A percentile compares a stretch with the other conserved stretches of the same genome.
phyloP scores from a whole-genome alignment of 768 basidiomycete genomes.

The Nevesoporus exiguus region DNA sequence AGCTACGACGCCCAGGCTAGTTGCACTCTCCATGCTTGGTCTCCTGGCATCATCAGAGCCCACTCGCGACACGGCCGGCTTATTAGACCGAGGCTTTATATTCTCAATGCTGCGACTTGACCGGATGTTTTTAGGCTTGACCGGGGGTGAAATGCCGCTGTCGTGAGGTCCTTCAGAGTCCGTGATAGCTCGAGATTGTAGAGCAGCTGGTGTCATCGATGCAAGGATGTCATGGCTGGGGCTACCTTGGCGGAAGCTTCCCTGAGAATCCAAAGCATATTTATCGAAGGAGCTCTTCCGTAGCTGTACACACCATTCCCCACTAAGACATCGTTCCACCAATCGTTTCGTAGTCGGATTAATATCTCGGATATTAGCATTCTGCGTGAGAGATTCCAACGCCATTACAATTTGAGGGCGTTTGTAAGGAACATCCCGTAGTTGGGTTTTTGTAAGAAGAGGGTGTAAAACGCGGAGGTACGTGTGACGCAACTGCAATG shows the following conservation, averaged over 20 bases:
- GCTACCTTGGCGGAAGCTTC: slow-evolving; percentile 35
- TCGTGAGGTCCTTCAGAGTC: slow-evolving; percentile 16
- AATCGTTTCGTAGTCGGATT: slow-evolving; percentile 86
- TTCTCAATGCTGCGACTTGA: slow-evolving; percentile 66
- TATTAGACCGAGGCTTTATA: slow-evolving; percentile 35
- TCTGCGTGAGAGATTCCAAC: slow-evolving; percentile 72
- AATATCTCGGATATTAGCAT: slow-evolving; percentile 76
- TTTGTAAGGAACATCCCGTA: slow-evolving; percentile 84
- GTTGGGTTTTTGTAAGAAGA: slow-evolving; percentile 89
- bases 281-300: slow-evolving; percentile 39
- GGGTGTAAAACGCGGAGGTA: slow-evolving; percentile 96
- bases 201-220: slow-evolving; percentile 31
- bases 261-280: slow-evolving; percentile 26
- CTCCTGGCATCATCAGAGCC: slow-evolving; percentile 38
- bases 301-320: slow-evolving; percentile 81
- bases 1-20: slow-evolving; percentile 29
- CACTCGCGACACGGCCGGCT: slow-evolving; percentile 31
- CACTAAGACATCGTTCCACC: slow-evolving; percentile 85
- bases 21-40: slow-evolving; percentile 38
- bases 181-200: slow-evolving; percentile 1
- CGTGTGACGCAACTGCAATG: slow-evolving; percentile 80
- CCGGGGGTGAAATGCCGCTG: slow-evolving; percentile 17
- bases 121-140: slow-evolving; percentile 49
- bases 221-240: slow-evolving; percentile 44
- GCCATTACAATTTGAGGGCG: slow-evolving; percentile 82